Evolutionary conservation across 2,329 filamentous ascomycete species (phyloP).

Genomic region (Corniculantispora saksenae): DNA sequence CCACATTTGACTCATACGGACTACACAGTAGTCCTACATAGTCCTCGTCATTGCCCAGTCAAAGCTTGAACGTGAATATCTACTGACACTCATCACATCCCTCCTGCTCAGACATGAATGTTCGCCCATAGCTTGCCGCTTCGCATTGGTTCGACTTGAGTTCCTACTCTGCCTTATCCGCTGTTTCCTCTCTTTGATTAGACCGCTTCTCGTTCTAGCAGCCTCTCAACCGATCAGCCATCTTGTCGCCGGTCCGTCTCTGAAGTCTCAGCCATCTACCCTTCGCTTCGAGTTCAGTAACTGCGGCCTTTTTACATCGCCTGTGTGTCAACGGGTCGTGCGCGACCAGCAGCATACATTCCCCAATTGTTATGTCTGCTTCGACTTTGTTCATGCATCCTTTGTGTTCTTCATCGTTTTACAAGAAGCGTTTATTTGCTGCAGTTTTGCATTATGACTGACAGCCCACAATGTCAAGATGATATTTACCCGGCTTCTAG

Average conservation of each 20-base stretch:
- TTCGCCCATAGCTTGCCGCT: neutral
- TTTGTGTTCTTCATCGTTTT: neutral
- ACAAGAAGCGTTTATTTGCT: neutral
- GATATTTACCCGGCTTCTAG: neutral
- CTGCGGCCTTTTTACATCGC: neutral
- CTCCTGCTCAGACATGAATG: neutral
- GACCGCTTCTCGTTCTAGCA: neutral
- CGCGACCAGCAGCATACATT: neutral
- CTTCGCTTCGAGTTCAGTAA: neutral
- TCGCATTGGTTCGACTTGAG: neutral
- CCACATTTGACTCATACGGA: constrained; percentile 6
- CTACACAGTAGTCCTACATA: no score
- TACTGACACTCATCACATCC: neutral
- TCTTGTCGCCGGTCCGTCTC: neutral
- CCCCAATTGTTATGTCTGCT: neutral
- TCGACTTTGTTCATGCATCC: neutral
- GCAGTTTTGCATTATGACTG: constrained; percentile 6
- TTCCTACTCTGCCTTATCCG: neutral
- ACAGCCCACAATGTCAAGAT: neutral
- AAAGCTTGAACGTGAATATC: neutral
- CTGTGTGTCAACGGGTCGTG: neutral
- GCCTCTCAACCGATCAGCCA: neutral
- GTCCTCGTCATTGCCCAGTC: neutral
- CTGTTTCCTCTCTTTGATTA: neutral
- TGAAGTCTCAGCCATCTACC: neutral